A percentile compares a stretch with the other conserved stretches of the same genome.
phyloP scores from a whole-genome alignment of 148 eudicot genomes.

The Diospyros kaki region DNA sequence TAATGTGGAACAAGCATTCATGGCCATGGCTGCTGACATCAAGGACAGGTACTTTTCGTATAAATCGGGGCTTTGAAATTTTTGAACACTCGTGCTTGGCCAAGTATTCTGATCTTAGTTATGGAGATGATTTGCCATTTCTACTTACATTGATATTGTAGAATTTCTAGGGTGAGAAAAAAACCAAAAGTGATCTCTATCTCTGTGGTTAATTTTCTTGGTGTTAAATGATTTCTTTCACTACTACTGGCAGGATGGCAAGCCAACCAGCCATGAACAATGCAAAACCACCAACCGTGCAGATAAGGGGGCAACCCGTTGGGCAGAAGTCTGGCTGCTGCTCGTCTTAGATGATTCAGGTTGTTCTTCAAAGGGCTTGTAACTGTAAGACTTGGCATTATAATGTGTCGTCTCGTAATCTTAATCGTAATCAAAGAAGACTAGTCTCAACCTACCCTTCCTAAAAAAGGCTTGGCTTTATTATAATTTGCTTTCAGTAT shows the following conservation, averaged over 20 bases:
- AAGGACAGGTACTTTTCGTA: constrained; percentile 35
- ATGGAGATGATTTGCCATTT: not conserved
- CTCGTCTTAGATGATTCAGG: constrained; percentile 38
- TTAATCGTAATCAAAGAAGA: too few relatives aligned
- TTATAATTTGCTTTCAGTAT: too few relatives aligned
- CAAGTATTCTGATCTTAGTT: not conserved
- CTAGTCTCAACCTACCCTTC: too few relatives aligned
- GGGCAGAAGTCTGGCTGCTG: constrained; percentile 69
- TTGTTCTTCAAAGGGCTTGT: not conserved
- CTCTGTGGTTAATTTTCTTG: too few relatives aligned
- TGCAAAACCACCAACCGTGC: constrained; percentile 63
- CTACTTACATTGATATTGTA: not conserved
- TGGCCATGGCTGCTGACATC: constrained; percentile 53
- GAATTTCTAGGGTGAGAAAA: not conserved
- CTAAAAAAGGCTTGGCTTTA: too few relatives aligned
- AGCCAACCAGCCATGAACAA: constrained; percentile 53
- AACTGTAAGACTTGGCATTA: too few relatives aligned
- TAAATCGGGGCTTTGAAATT: constrained; percentile 1
- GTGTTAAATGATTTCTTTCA: not conserved
- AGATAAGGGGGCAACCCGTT: constrained; percentile 67
- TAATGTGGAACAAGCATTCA: constrained; percentile 53
- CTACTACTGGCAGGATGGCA: constrained; percentile 44
- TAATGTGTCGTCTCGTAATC: too few relatives aligned
- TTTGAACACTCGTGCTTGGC: not conserved
- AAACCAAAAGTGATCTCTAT: not conserved